These are phyloP conservation scores for Starmerella stigmatis DNA, from an alignment of 805 yeast species.

Conservation along the genomic window DNA sequence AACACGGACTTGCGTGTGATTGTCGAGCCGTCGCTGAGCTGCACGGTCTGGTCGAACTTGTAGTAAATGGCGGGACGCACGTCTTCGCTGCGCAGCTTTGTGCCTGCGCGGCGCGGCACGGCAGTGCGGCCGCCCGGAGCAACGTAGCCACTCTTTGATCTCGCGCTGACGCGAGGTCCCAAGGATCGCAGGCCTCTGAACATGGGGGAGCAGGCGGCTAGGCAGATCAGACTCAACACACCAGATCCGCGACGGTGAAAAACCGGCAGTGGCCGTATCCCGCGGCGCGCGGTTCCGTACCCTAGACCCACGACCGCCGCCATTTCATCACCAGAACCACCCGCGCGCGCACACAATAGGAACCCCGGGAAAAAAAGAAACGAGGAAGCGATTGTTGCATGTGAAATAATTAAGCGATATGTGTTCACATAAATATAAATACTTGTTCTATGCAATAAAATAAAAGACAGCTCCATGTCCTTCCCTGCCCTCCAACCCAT, in stretches of 20 bases:
- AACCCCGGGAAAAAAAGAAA: too few species aligned
- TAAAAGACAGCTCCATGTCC: too few species aligned
- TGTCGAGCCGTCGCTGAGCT: slow-evolving; percentile 90
- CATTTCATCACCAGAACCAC: too few species aligned
- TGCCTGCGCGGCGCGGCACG: slow-evolving; percentile 22
- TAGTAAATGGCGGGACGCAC: slow-evolving; percentile 90
- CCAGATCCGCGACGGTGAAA: neutral
- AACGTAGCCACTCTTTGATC: slow-evolving; percentile 22
- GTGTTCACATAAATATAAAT: too few species aligned
- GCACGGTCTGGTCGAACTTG: slow-evolving; percentile 81
- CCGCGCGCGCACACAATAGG: too few species aligned
- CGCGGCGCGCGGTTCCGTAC: too few species aligned
- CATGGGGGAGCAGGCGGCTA: neutral
- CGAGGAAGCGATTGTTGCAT: too few species aligned
- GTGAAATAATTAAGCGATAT: too few species aligned
- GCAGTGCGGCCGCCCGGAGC: slow-evolving; percentile 25
- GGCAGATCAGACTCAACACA: neutral
- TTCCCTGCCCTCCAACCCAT: too few species aligned
- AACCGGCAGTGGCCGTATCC: too few species aligned
- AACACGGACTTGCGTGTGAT: slow-evolving; percentile 70
- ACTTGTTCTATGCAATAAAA: too few species aligned
- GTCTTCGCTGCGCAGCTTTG: slow-evolving; percentile 46
- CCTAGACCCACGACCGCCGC: too few species aligned
- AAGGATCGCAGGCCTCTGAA: neutral
- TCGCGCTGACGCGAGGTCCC: slow-evolving; percentile 9